Evolutionary conservation across 2,329 filamentous ascomycete genomes (phyloP), one percentile per base, ranked within the genome.

Genomic region (Colletotrichum nymphaeae): DNA sequence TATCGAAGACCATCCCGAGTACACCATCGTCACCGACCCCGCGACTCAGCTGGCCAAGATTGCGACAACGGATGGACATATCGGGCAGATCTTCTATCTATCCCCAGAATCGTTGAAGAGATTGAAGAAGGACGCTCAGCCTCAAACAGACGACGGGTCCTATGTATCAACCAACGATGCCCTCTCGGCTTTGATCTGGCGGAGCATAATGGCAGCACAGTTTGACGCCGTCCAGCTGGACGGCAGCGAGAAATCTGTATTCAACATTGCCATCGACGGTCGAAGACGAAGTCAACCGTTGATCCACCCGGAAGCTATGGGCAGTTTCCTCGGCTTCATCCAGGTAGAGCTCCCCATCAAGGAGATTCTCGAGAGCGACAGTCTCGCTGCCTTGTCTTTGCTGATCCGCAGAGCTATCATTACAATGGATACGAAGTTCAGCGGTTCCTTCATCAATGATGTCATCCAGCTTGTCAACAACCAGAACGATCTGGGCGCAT

Each of bases 241-340:
- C n/a, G 9, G 14, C 0, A 35, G 53, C 5, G 56, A 66, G 7
- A 78, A 77, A 5, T 84, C 82, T 1, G 76, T 81, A 3, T 81
- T 83, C 72, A 81, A 82, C 53, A 80, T 84, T 55, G 81, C 83
- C 2, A 78, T 84, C 42, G 80, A 85, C 69, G 81, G 80, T 4
- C 80, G 83, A 4, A 74, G 75, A n/a, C 81, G 81, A 57, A 82
- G 82, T n/a, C 76, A 79, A 4, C 32, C 32, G 9, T 12, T 11
- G 12, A 4, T 35, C 32, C 11, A 35, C 11, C 32, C 11, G 9
- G 32, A 35, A 35, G 32, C 32, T 11, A 35, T 35, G 32, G 32
- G 32, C 11, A 35, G 32, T 4, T 35, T 35, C 32, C 32, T 35
- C 12, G 3, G 32, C 32, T 35, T 35, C 32, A 35, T 35, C 12